Base-by-base conservation (phyloP, 495 filamentous ascomycete genomes). In the Paragyromitra xinjiangensis region DNA sequence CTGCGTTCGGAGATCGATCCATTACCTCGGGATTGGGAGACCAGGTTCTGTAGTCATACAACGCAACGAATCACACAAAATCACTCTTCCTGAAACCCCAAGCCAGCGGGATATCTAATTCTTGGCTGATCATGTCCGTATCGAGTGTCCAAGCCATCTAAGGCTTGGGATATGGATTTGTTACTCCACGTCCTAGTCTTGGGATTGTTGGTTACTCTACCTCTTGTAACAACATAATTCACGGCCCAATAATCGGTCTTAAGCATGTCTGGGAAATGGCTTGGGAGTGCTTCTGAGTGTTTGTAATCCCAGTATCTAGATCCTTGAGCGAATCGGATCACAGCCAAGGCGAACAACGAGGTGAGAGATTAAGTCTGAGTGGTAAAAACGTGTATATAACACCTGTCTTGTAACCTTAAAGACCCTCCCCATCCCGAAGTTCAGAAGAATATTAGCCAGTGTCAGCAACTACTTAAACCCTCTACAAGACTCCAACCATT, bases 171-270 rank as follows among this genome's bases (percentile, higher is more conserved):
- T 62, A 12, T 62, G 58, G 26, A 62, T 39, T 14, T 12, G 58
- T 62, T 62, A 62, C 58, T 62, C 58, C 34, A 19, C 34, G 58
- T 62, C 8, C 26, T 37, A 19, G 58, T 37, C 26, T 37, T 62
- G 56, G 56, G 42, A 12, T 12, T 34, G 37, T 62, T 24, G 58
- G 58, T 39, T 39, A 62, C 58, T 62, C 58, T 62, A 62, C 29
- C 29, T 29, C 56, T 59, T 59, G 11, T 59, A 59, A 59, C 5
- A 16, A 16, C 7, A 11, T 3, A 34, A 22, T 44, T 22, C 16
- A 16, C 37, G 16, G 58, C 12, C 16, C 39, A 64, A 19, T 44
- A 42, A 44, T 45, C 61, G 61, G 61, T 12, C 40, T 64, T 64
- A 64, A 44, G 11, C 16, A 42, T 22, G 16, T 40, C 9, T 6